Evolutionary conservation across 371 early-diverging fungal genomes (phyloP), one percentile per base, ranked within the genome.

Genomic region (Nematocida minor): DNA sequence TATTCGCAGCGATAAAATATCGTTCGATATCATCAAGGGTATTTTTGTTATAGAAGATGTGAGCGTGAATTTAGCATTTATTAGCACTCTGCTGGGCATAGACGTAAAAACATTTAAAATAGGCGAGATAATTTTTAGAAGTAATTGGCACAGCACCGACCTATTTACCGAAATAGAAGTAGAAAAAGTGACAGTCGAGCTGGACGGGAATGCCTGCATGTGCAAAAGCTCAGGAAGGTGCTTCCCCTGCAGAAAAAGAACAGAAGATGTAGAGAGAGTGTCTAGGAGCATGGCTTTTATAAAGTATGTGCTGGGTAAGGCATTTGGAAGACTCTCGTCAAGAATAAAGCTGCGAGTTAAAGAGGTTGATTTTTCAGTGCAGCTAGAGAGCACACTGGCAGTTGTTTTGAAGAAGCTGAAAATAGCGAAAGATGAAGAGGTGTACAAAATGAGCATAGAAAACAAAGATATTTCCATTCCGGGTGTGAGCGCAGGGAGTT

Each of bases 31-130:
- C 6, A 6, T 74, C 4, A 18, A 40, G 25, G 77, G 77, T 2
- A 55, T 64, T 14, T 6, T 74, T 27, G 40, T 74, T 7, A 22
- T 64, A 48, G 60, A 74, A 38, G 34, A 34, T 9, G 22, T 74
- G 2, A 51, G 20, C 9, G 16, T 70, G 11, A 49, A 66, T 7
- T 9, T n/a, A 51, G 57, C 7, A 34, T 38, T 34, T 34, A 34
- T 34, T 57, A 31, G 38, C 27, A 11, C 31, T 31, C 18, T 34
- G 11, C 6, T 34, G 11, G 57, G 57, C 14, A n/a, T 57, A 16
- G 6, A 16, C 11, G 57, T 57, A 36, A 4, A 0, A 16, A 34
- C n/a, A 22, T 11, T 11, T 34, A 7, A 6, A 2, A 57, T 57
- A 32, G 57, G 22, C 31, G 7, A 2, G 7, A 38, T 38, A 32